Percentiles rank a stretch among this genome's conserved stretches.
phyloP scores from a whole-genome alignment of 2,329 filamentous ascomycete species.

The Colletotrichum sp. region DNA sequence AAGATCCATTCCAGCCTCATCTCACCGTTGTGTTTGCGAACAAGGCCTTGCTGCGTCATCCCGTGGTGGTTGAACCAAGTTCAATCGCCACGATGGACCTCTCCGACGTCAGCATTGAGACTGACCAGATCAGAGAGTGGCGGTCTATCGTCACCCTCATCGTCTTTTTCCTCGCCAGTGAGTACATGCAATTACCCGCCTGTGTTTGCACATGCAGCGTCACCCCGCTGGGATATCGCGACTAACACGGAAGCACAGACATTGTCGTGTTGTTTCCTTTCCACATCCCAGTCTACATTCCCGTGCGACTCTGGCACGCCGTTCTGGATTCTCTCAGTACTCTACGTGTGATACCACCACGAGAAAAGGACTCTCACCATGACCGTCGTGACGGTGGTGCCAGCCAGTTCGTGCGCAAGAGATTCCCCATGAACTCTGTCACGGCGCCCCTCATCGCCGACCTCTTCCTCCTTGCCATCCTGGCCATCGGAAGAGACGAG shows the following conservation, averaged over 20 bases:
- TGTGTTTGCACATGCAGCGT: neutral
- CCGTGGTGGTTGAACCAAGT: neutral
- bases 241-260: constrained; percentile 49
- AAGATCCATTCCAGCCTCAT: neutral
- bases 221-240: neutral
- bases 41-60: neutral
- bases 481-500: constrained; percentile 70
- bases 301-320: constrained; percentile 51
- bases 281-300: constrained; percentile 66
- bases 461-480: constrained; percentile 72
- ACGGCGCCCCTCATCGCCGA: constrained; percentile 75
- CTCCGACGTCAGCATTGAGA: constrained; percentile 44
- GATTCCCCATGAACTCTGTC: constrained; percentile 72
- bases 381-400: constrained; percentile 27
- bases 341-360: constrained; percentile 50
- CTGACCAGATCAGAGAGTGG: constrained; percentile 66
- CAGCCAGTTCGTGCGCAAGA: constrained; percentile 52
- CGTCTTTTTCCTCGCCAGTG: constrained; percentile 73
- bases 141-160: constrained; percentile 73
- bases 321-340: constrained; percentile 46
- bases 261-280: constrained; percentile 74
- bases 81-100: constrained; percentile 9
- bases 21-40: neutral
- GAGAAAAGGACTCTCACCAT: constrained; percentile 21
- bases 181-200: constrained; percentile 39